Percentiles rank a stretch among this genome's conserved stretches.
These are phyloP conservation scores for Penicillium lagena DNA, from an alignment of 495 filamentous ascomycete species.

Conservation along the genomic window DNA sequence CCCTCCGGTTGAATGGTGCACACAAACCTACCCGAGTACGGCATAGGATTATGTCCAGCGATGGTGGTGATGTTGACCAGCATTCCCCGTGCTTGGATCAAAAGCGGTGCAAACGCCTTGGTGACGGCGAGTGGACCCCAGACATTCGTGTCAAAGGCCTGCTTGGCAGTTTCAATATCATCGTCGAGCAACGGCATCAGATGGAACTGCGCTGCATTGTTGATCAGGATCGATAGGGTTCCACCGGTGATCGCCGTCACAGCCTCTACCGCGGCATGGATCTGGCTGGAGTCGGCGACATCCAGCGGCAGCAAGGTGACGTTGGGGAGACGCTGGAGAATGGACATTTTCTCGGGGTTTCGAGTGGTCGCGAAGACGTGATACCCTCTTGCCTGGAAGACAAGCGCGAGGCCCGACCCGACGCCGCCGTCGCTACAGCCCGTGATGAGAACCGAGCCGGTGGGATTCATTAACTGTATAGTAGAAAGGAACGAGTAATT, in stretches of 20 bases:
- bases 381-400: constrained; percentile 40
- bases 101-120: constrained; percentile 46
- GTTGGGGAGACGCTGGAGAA: constrained; percentile 5
- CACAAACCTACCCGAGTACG: constrained; percentile 2
- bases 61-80: constrained; percentile 49
- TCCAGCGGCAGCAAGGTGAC: constrained; percentile 6
- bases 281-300: constrained; percentile 17
- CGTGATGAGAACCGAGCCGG: constrained; percentile 31
- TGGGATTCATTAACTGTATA: neutral
- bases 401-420: constrained; percentile 44
- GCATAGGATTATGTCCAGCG: constrained; percentile 24
- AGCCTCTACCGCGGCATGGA: constrained; percentile 22
- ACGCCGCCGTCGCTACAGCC: constrained; percentile 47
- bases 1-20: neutral
- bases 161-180: constrained; percentile 41
- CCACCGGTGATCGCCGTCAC: constrained; percentile 2
- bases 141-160: constrained; percentile 56
- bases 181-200: constrained; percentile 41
- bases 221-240: constrained; percentile 41
- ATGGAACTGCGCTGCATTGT: constrained; percentile 31
- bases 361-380: constrained; percentile 54
- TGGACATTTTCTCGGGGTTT: constrained; percentile 27
- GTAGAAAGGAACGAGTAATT: no score
- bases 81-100: constrained; percentile 44
- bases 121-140: constrained; percentile 50